Percentiles rank a stretch among this genome's conserved stretches.
phyloP scores from a whole-genome alignment of 1,139 yeast genomes.

The Geotrichum macrosporum region DNA sequence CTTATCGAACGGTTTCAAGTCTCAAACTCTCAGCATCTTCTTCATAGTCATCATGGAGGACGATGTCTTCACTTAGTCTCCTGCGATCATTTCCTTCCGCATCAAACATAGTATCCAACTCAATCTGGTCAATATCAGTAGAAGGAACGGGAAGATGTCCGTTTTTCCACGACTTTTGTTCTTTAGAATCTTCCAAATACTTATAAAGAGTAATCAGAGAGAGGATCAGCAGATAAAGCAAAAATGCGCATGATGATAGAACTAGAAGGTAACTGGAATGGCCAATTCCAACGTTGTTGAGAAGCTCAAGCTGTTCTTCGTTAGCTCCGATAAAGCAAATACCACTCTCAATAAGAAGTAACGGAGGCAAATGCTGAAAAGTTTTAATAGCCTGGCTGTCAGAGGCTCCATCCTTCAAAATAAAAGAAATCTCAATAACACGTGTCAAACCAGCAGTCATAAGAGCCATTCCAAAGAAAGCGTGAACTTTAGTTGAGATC shows the following conservation, averaged over 20 bases:
- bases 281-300: constrained; percentile 71
- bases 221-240: constrained; percentile 64
- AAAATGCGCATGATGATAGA: constrained; percentile 68
- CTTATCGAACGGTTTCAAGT: neutral
- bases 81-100: constrained; percentile 1
- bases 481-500: constrained; percentile 81
- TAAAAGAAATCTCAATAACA: constrained; percentile 69
- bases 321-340: constrained; percentile 84
- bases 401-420: constrained; percentile 50
- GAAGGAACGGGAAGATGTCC: constrained; percentile 22
- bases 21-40: constrained; percentile 20
- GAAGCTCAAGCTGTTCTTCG: constrained; percentile 76
- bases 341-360: constrained; percentile 74
- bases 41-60: constrained; percentile 19
- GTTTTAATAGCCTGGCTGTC: constrained; percentile 49
- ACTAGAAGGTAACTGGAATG: constrained; percentile 77
- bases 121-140: constrained; percentile 16
- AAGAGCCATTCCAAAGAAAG: constrained; percentile 74
- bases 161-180: constrained; percentile 16
- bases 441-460: constrained; percentile 74
- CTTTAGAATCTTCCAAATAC: constrained; percentile 4
- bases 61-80: constrained; percentile 13
- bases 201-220: constrained; percentile 52
- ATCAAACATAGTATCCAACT: constrained; percentile 21
- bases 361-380: constrained; percentile 82